Conservation (phyloP, 345 rosid genomes). For the Eutrema heterophyllum region DNA sequence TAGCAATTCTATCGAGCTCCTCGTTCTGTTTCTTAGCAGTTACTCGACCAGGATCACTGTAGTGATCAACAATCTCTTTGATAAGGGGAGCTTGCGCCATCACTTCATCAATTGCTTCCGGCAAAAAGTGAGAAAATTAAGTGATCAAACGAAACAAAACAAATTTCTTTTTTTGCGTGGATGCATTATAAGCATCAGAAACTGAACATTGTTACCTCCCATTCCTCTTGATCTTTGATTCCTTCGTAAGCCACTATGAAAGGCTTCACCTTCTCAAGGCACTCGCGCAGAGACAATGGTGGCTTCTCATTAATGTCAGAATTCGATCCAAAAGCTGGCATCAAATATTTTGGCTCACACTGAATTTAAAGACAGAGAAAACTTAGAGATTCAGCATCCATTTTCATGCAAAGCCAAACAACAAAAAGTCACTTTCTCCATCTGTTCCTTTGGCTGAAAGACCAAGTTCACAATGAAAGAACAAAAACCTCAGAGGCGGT, state of each 20-base stretch:
- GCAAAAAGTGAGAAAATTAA: not conserved
- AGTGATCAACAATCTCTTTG: slow-evolving; percentile 70
- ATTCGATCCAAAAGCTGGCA: slow-evolving; percentile 73
- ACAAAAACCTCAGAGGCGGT: not conserved
- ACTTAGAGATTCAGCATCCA: not conserved
- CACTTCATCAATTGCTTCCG: slow-evolving; percentile 69
- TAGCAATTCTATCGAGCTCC: slow-evolving; percentile 80
- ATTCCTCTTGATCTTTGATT: slow-evolving; percentile 74
- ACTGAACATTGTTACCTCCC: slow-evolving; percentile 57
- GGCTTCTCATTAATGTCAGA: slow-evolving; percentile 90
- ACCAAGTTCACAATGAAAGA: not conserved
- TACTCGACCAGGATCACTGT: slow-evolving; percentile 85
- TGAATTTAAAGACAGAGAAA: slow-evolving; percentile 44
- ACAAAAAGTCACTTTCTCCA: not conserved
- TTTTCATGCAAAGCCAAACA: slow-evolving; percentile 11
- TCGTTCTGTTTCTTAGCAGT: slow-evolving; percentile 75
- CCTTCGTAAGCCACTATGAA: slow-evolving; percentile 90
- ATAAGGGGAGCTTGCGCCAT: slow-evolving; percentile 63
- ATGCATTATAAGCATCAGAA: not conserved
- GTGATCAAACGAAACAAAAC: slow-evolving; percentile 1
- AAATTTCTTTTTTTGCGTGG: not conserved
- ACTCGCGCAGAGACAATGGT: slow-evolving; percentile 72
- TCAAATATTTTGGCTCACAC: slow-evolving; percentile 76
- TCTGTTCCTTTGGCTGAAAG: not conserved
- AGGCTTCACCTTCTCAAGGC: slow-evolving; percentile 79